Base-by-base conservation (phyloP, 2,329 filamentous ascomycete species). In the Colletotrichum tabaci region DNA sequence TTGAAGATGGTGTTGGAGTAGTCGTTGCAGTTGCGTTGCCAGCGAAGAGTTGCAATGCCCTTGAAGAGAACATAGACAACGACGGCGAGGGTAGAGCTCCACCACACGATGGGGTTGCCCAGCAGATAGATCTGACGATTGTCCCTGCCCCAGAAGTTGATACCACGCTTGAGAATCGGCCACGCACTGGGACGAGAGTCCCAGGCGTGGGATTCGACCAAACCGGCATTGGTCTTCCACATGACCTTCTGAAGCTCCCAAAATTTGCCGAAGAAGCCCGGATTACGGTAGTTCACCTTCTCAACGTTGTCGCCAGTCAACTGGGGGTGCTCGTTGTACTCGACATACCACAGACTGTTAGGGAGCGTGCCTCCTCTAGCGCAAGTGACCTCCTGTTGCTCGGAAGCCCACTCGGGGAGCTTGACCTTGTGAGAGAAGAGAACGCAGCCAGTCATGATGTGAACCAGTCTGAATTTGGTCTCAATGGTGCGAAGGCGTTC, bases 401-500 rank as follows among this genome's bases (percentile, higher is more conserved):
- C 96, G 63, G 93, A 99, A 57, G 94, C 96, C 96, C 96, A 99
- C 3, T 97, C 95, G 3, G 96, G 96, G 70, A 99, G 91, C 86
- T 99, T 99, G 80, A 98, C 95, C 86, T 98, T 98, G 88, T 99
- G 96, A 0, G 96, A 98, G 87, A 99, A 99, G 30, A 99, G 88
- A 15, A 92, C 93, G 80, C 96, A 99, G 57, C 96, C 95, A 74
- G 95, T 98, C 96, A 99, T 98, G 80, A 98, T 85, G 80, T 99
- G 96, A 44, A 98, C 89, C 55, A 99, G 92, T 79, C 91, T 93
- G 86, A 99, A 99, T 85, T 98, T 98, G 77, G 95, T 95, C 84
- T 99, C 92, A 74, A 99, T 98, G 38, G 96, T 98, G 71, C 96
- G 91, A 61, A 99, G 80, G 42, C 95, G 92, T 77, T 93, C 90